Conservation (phyloP, 2,329 filamentous ascomycete genomes). For the Curvularia sp. region DNA sequence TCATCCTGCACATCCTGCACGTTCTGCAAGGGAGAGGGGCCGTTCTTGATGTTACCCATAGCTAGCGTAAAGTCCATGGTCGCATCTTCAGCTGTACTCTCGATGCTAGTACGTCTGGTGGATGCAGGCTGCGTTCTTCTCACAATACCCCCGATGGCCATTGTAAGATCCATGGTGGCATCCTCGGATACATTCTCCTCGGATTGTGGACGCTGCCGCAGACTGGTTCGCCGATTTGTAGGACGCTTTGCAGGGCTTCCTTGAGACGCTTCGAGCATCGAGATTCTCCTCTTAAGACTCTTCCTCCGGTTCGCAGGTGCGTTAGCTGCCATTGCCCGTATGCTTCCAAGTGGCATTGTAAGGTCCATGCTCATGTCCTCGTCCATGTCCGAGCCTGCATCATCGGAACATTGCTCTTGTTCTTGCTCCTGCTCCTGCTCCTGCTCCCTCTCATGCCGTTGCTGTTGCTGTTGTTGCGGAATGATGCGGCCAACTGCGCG, state of each 20-base stretch:
- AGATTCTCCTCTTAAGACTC: constrained; percentile 56
- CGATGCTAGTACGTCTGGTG: constrained; percentile 35
- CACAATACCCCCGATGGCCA: constrained; percentile 50
- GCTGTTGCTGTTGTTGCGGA: constrained; percentile 50
- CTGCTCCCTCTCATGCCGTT: constrained; percentile 28
- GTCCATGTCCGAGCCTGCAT: constrained; percentile 50
- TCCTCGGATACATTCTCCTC: constrained; percentile 50
- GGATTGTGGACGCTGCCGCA: constrained; percentile 51
- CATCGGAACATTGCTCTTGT: constrained; percentile 37
- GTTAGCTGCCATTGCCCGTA: constrained; percentile 48
- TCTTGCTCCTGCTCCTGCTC: constrained; percentile 19
- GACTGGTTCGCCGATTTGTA: constrained; percentile 44
- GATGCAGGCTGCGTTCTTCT: constrained; percentile 20
- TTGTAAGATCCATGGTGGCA: constrained; percentile 51
- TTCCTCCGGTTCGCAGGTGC: constrained; percentile 41
- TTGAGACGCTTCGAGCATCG: constrained; percentile 48
- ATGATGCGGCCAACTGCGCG: constrained; percentile 82
- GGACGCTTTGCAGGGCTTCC: constrained; percentile 50
- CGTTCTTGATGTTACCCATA: constrained; percentile 47
- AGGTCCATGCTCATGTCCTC: constrained; percentile 64
- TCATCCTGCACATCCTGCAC: constrained; percentile 7
- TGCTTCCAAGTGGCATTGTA: constrained; percentile 62
- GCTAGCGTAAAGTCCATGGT: constrained; percentile 53
- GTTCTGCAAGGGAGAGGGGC: constrained; percentile 9
- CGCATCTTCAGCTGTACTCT: constrained; percentile 41